Evolutionary conservation across 1,284 basidiomycete genomes (phyloP).

Genomic region (Pulveroboletus sp.): DNA sequence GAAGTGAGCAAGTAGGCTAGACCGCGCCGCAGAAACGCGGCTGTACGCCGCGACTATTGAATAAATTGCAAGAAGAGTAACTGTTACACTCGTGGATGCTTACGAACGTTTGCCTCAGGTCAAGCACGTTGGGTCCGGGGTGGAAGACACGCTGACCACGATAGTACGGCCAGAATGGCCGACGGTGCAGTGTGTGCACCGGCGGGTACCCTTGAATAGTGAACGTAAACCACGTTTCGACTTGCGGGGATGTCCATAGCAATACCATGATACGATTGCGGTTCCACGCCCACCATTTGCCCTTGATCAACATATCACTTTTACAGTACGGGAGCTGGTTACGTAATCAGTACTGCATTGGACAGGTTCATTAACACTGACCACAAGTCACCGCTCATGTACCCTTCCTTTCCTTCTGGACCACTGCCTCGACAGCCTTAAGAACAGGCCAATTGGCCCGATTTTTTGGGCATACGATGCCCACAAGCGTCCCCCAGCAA

Average conservation of each 20-base stretch:
- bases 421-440: slow-evolving; percentile 35
- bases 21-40: neutral
- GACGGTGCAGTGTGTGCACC: neutral
- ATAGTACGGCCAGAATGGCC: neutral
- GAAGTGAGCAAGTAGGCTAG: neutral
- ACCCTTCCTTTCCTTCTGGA: slow-evolving; percentile 20
- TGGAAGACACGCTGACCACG: neutral
- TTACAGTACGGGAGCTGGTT: slow-evolving; percentile 12
- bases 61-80: neutral
- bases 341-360: slow-evolving; percentile 28
- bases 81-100: neutral
- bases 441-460: slow-evolving; percentile 30
- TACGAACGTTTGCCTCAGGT: slow-evolving; percentile 3
- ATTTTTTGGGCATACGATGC: slow-evolving; percentile 25
- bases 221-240: neutral
- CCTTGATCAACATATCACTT: neutral
- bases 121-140: slow-evolving; percentile 23
- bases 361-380: slow-evolving; percentile 26
- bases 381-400: slow-evolving; percentile 25
- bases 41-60: slow-evolving; percentile 10
- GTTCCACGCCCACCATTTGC: neutral
- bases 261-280: neutral
- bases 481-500: slow-evolving; percentile 23
- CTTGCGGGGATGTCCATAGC: neutral
- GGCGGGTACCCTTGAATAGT: neutral